Conservation (phyloP, 83 land plant genomes). For the Picea abies region DNA sequence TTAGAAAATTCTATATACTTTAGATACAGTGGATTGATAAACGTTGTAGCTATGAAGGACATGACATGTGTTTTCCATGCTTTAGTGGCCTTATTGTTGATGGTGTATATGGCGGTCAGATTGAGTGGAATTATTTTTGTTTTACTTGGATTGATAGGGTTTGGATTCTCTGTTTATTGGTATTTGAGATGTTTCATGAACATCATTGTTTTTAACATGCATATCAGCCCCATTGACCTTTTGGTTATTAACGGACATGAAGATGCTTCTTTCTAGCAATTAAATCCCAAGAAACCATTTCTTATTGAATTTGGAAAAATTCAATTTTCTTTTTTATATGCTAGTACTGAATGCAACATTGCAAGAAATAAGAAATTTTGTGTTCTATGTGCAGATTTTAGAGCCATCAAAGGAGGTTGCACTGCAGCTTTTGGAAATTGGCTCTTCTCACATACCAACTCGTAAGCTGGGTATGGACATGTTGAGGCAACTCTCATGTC, state of each 20-base stretch:
- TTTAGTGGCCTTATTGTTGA: no score
- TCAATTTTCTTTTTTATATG: not conserved
- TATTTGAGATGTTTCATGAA: not conserved
- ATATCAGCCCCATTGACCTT: not conserved
- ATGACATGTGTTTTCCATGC: no score
- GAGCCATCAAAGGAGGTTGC: slow-evolving; percentile 94
- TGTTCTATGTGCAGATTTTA: slow-evolving; percentile 51
- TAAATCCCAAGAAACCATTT: not conserved
- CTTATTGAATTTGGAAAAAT: not conserved
- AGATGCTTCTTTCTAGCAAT: not conserved
- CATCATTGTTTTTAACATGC: not conserved
- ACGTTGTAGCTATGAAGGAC: no score
- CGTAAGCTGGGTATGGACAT: slow-evolving; percentile 76
- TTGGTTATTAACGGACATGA: not conserved
- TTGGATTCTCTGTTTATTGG: not conserved
- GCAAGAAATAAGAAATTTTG: no score
- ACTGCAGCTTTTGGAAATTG: slow-evolving; percentile 76
- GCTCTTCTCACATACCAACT: slow-evolving; percentile 48
- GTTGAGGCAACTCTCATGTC: slow-evolving; percentile 70
- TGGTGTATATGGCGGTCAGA: no score
- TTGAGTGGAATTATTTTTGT: slow-evolving; percentile 4
- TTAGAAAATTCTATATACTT: no score
- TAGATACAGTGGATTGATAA: no score
- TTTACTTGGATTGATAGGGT: not conserved
- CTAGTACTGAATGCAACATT: no score